Base-by-base conservation (phyloP, 257 asterid species). In the Penstemon newberryi region DNA sequence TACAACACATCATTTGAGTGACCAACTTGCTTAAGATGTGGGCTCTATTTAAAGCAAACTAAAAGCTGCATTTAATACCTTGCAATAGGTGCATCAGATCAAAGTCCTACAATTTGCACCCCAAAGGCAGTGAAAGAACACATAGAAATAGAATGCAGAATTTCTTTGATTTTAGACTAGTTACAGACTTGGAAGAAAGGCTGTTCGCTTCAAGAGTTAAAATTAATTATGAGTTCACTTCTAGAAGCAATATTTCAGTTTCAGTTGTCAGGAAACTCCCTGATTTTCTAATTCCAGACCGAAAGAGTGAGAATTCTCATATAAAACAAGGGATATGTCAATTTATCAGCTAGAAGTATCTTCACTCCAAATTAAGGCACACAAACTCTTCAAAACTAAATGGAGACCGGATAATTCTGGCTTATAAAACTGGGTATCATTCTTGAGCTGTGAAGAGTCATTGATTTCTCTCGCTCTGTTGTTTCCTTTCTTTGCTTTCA, bases 221-320 rank as follows among this genome's bases (percentile, higher is more conserved):
- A 25, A n/a, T 57, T 40, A 25, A 19, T 25, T 42, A 45, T 56
- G 7, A 56, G 18, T 60, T 15, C 45, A 44, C 46, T 42, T 57
- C 33, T 10, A 39, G 65, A 51, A 19, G 63, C 62, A 52, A 51
- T 38, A 52, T 57, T 38, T 25, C 36, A 59, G 67, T 39, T 69
- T 9, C 40, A 15, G 43, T 58, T 39, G 47, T 53, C 12, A 5
- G n/a, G 64, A 4, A 33, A 13, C 8, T 1, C 19, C 52, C 41
- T 45, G 33, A 43, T 33, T 51, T 39, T 56, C 39, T 19, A 61
- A 9, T 40, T 51, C 8, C 4, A 41, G 72, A 57, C 47, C 57
- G n/a, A 19, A 43, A 65, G 12, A 13, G 57, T 49, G 6, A 56
- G 39, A 50, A 40, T 52, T 58, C 38, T 47, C 13, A 46, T 4